A percentile compares a stretch with the other conserved stretches of the same genome.
Conservation (phyloP, 371 early-diverging fungal species). For the Entomophthora muscae region DNA sequence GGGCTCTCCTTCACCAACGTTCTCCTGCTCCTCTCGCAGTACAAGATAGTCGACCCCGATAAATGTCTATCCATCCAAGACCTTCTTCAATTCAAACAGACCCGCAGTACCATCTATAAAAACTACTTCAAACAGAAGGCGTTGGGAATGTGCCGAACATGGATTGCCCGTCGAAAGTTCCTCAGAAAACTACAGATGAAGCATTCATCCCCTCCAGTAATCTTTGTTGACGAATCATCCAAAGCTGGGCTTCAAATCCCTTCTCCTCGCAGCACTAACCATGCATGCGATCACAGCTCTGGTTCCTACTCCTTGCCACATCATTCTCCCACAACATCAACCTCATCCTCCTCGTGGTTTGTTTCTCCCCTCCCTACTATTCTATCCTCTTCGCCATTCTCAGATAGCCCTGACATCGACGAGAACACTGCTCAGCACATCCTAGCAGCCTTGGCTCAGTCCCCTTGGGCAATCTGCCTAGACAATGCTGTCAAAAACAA, state of each 20-base stretch:
- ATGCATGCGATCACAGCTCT: neutral
- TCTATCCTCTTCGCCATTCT: neutral
- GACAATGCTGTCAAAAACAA: too few relatives aligned
- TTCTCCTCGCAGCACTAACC: too few relatives aligned
- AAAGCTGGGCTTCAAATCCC: too few relatives aligned
- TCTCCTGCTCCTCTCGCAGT: neutral
- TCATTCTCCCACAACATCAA: neutral
- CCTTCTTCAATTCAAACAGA: neutral
- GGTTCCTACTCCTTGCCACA: neutral
- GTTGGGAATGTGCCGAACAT: conserved; percentile 3
- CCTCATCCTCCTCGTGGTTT: neutral
- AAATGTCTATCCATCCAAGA: conserved; percentile 8
- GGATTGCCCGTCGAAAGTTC: conserved; percentile 7
- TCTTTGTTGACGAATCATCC: neutral
- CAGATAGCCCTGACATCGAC: neutral
- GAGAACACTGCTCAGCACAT: neutral
- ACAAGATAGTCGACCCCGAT: conserved; percentile 6
- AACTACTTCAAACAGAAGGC: neutral
- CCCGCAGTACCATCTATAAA: neutral
- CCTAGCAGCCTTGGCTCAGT: neutral
- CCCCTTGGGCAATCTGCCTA: too few relatives aligned
- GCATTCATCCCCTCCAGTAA: neutral
- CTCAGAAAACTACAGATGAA: neutral
- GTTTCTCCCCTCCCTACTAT: neutral
- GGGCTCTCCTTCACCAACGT: conserved; percentile 1